Conservation (phyloP, 2,329 filamentous ascomycete genomes). For the Raffaelea deltoideospora region DNA sequence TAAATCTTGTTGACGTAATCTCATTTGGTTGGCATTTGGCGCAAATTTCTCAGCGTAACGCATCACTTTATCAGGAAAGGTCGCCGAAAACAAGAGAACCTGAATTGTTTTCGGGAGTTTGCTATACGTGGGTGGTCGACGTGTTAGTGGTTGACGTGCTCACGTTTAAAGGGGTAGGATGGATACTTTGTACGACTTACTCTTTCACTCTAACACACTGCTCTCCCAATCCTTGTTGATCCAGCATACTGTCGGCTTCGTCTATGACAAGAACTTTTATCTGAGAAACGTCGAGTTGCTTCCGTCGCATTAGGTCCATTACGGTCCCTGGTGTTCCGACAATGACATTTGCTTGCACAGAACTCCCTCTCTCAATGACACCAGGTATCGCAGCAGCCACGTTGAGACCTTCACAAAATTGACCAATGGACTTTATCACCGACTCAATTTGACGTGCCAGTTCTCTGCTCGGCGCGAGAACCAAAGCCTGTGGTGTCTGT, state of each 20-base stretch:
- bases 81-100: slow-evolving; percentile 89
- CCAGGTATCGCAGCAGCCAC: slow-evolving; percentile 77
- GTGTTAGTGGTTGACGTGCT: too few species aligned
- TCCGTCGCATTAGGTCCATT: slow-evolving; percentile 68
- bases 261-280: slow-evolving; percentile 82
- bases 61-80: slow-evolving; percentile 75
- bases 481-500: slow-evolving; percentile 66
- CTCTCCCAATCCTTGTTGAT: slow-evolving; percentile 86
- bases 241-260: slow-evolving; percentile 97
- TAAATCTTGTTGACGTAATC: slow-evolving; percentile 75
- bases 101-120: slow-evolving; percentile 64
- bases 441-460: slow-evolving; percentile 86
- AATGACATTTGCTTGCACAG: slow-evolving; percentile 62
- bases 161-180: too few species aligned
- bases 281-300: slow-evolving; percentile 54
- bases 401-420: slow-evolving; percentile 61
- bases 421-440: slow-evolving; percentile 70
- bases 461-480: slow-evolving; percentile 85
- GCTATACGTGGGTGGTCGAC: too few species aligned
- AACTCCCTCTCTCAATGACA: slow-evolving; percentile 49
- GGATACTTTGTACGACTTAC: too few species aligned
- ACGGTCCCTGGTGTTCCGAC: slow-evolving; percentile 92
- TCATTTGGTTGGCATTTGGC: slow-evolving; percentile 73
- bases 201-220: slow-evolving; percentile 83
- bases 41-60: slow-evolving; percentile 74